These are phyloP conservation scores for Cyathus striatus DNA, from an alignment of 768 basidiomycete species.

Conservation along the genomic window DNA sequence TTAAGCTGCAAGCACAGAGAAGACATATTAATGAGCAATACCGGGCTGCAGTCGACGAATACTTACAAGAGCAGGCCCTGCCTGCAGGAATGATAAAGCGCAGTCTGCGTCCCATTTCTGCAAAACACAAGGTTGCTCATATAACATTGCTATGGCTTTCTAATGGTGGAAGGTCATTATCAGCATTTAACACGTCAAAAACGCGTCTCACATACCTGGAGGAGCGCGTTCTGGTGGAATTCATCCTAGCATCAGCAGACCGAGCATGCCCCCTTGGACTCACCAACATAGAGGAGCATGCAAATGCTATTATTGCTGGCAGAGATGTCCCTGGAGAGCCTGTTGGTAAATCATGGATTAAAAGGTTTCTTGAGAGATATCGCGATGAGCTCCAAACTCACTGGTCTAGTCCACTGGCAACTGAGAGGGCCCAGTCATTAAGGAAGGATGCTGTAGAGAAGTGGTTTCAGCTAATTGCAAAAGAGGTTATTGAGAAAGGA, in stretches of 20 bases:
- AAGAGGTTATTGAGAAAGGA: slow-evolving; percentile 15
- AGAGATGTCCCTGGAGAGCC: no score
- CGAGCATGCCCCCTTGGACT: not conserved
- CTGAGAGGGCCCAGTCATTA: slow-evolving; percentile 17
- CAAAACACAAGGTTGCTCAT: not conserved
- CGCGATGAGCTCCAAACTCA: slow-evolving; percentile 18
- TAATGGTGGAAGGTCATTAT: not conserved
- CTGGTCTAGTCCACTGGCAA: slow-evolving; percentile 27
- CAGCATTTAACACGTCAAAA: slow-evolving; percentile 4
- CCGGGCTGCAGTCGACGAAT: not conserved
- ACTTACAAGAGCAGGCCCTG: not conserved
- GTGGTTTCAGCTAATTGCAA: slow-evolving; percentile 24
- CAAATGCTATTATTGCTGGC: not conserved
- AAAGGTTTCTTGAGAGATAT: slow-evolving; percentile 18
- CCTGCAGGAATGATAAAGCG: not conserved
- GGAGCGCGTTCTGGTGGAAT: slow-evolving; percentile 2
- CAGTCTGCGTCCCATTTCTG: not conserved
- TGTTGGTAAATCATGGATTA: slow-evolving; percentile 5
- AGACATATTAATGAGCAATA: not conserved
- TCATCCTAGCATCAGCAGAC: slow-evolving; percentile 1
- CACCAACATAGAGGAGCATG: not conserved
- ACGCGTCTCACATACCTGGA: slow-evolving; percentile 4
- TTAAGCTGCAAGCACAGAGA: not conserved
- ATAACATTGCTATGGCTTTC: not conserved
- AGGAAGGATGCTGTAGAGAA: slow-evolving; percentile 21